phyloP scores from a whole-genome alignment of 2,329 filamentous ascomycete species.

The Coniella vitis region DNA sequence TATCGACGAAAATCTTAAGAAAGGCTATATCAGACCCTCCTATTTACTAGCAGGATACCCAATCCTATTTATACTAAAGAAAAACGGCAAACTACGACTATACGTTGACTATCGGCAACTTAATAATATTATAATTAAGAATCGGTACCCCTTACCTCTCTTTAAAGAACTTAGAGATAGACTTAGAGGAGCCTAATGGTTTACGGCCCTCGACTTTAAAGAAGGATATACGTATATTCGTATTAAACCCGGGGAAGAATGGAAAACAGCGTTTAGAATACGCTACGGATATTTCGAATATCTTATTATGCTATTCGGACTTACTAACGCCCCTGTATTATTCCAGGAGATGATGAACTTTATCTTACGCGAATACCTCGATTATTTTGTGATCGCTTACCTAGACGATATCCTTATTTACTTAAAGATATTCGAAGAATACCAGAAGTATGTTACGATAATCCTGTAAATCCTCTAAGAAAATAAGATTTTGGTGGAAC shows the following conservation, averaged over 20 bases:
- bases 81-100: constrained; percentile 2
- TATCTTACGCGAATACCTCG: not conserved
- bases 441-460: constrained; percentile 3
- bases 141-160: not conserved
- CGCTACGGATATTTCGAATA: constrained; percentile 24
- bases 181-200: constrained; percentile 15
- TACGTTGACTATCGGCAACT: constrained; percentile 11
- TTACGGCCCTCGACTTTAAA: constrained; percentile 11
- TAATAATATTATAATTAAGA: constrained; percentile 9
- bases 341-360: constrained; percentile 12
- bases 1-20: constrained; percentile 9
- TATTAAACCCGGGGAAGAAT: constrained; percentile 22
- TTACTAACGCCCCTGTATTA: constrained; percentile 18
- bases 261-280: constrained; percentile 25
- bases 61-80: constrained; percentile 11
- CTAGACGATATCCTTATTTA: constrained; percentile 17
- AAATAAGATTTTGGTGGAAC: not conserved
- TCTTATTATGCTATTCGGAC: constrained; percentile 25
- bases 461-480: not conserved
- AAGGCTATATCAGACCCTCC: constrained; percentile 7
- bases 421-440: constrained; percentile 3
- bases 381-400: constrained; percentile 12
- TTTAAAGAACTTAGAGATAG: constrained; percentile 8
- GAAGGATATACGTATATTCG: constrained; percentile 17
- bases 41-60: constrained; percentile 9